These are phyloP conservation scores for Pestalotiopsis fici DNA, from an alignment of 2,329 filamentous ascomycete species.

Conservation along the genomic window DNA sequence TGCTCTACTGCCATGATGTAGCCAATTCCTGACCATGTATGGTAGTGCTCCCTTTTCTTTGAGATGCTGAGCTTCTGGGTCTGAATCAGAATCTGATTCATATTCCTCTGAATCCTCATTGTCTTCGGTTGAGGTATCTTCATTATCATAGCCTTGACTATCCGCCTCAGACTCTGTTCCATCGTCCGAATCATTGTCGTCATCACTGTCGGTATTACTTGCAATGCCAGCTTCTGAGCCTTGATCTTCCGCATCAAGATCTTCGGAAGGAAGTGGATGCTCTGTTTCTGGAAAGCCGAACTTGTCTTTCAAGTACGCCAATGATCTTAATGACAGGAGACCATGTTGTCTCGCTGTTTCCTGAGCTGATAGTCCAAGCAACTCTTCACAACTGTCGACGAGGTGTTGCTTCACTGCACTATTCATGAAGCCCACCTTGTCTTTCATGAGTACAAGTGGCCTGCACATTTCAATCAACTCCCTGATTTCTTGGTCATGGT, in stretches of 20 bases:
- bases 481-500: constrained; percentile 33
- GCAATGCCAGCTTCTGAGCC: constrained; percentile 9
- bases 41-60: constrained; percentile 13
- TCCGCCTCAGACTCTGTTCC: constrained; percentile 3
- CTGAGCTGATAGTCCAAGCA: constrained; percentile 36
- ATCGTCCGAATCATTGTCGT: neutral
- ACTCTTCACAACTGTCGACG: constrained; percentile 34
- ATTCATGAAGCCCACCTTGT: constrained; percentile 31
- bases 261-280: constrained; percentile 12
- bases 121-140: too few species aligned
- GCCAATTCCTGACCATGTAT: constrained; percentile 42
- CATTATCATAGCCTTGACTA: constrained; percentile 8
- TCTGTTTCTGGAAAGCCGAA: constrained; percentile 29
- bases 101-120: constrained; percentile 12
- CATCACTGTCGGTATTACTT: constrained; percentile 5
- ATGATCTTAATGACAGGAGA: constrained; percentile 37
- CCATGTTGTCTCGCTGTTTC: constrained; percentile 43
- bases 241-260: neutral
- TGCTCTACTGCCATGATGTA: constrained; percentile 41
- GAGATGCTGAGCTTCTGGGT: constrained; percentile 28
- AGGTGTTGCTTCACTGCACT: constrained; percentile 39
- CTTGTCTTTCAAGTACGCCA: constrained; percentile 35
- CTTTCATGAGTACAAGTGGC: constrained; percentile 30
- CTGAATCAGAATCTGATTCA: constrained; percentile 18
- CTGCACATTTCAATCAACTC: constrained; percentile 38